These are phyloP conservation scores for Brassica cretica DNA, from an alignment of 345 rosid genomes.

Conservation along the genomic window DNA sequence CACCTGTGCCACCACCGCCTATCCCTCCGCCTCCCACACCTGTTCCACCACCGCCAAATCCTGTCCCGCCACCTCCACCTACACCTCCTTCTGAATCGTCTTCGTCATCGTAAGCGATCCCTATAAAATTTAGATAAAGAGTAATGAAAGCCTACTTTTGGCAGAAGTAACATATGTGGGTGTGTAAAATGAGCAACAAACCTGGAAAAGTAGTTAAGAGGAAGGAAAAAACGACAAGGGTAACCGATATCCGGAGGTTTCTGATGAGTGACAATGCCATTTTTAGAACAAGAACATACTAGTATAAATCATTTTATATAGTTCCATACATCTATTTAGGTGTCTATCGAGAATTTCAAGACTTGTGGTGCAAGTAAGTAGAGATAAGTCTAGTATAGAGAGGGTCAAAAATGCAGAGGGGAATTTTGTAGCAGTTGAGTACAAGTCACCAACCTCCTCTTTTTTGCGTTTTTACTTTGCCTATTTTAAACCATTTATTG, in stretches of 20 bases:
- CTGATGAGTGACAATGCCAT: conserved; percentile 47
- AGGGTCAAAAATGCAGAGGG: conserved; percentile 10
- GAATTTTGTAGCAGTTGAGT: conserved; percentile 54
- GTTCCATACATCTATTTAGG: background rate
- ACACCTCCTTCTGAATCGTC: conserved; percentile 35
- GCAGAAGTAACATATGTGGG: conserved; percentile 8
- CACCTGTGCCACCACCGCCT: conserved; percentile 1
- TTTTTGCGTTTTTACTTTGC: conserved; percentile 16
- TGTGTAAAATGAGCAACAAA: conserved; percentile 11
- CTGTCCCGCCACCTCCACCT: conserved; percentile 23
- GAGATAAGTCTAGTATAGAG: conserved; percentile 18
- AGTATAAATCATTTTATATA: conserved; percentile 21
- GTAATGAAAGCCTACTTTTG: conserved; percentile 16
- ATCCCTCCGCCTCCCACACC: conserved; percentile 26
- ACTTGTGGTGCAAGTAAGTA: conserved; percentile 33
- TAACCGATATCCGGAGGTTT: conserved; percentile 37
- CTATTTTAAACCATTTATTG: conserved; percentile 1
- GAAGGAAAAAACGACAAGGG: conserved; percentile 35
- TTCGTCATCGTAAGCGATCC: conserved; percentile 38
- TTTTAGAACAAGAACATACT: conserved; percentile 9
- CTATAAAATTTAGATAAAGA: conserved; percentile 33
- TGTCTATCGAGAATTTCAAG: conserved; percentile 17
- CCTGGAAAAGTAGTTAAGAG: conserved; percentile 44
- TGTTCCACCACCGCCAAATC: conserved; percentile 22
- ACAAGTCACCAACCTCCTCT: conserved; percentile 63